Evolutionary conservation across 768 basidiomycete genomes (phyloP), one percentile per base, ranked within the genome.

Genomic region (Suillus clintonianus): DNA sequence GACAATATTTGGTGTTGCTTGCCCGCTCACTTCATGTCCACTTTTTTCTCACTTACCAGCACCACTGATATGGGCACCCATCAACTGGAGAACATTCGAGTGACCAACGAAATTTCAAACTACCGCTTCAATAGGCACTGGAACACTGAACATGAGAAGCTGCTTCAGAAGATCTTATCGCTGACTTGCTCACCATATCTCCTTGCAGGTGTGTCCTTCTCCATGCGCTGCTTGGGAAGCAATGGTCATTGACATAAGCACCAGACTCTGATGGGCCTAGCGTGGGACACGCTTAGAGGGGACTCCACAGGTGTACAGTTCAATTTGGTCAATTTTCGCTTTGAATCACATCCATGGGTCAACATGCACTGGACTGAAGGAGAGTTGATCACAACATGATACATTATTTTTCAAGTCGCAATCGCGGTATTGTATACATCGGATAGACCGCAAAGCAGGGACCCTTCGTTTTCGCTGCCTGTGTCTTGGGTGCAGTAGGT

Each of bases 351-450:
- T 90, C 89, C 69, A 88, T 72, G 22, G 19, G n/a, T 58, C 47
- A 61, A 32, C 27, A 10, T 19, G 17, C 10, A 51, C 30, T 57
- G n/a, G 27, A 27, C 48, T 36, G 27, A 27, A 55, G 27, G 30
- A 32, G 19, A n/a, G 4, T 24, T 69, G 59, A 60, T 30, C 14
- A 5, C 11, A 19, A 14, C 47, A n/a, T 9, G 17, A 37, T 69
- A 89, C 86, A 87, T 91, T 60, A 62, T 89, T 19, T 85, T 77
- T 61, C 85, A 87, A 77, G 76, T 89, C 32, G 89, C 89, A 1
- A 86, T 85, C 9, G 84, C 84, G 1, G 69, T 89, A 34, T 67
- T 76, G 0, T 88, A 80, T 69, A 67, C 77, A 2, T 89, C 90
- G 7, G 89, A 90, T 74, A 78, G 82, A 59, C 69, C 86, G 15